Evolutionary conservation across 192 early-diverging fungal genomes (phyloP), one percentile per base, ranked within the genome.

Genomic region (Entomortierella lignicola): DNA sequence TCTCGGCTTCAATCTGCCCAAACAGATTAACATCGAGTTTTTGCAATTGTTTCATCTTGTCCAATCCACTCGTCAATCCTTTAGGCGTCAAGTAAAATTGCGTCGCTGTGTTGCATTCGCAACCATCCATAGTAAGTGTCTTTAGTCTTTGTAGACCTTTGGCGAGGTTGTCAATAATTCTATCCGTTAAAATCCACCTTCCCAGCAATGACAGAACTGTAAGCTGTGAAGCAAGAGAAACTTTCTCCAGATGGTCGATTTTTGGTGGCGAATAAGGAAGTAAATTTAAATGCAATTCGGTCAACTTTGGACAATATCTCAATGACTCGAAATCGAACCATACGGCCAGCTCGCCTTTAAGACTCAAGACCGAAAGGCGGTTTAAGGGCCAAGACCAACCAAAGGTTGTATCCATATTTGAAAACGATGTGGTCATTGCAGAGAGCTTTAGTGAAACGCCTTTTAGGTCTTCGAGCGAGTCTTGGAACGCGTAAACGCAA

Each of bases 321-420:
- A 79, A 39, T 1, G 75, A 79, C 30, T 69, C 54, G 26, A 79
- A 13, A 32, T 79, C 68, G 17, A 79, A 79, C 66, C 62, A 70
- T 21, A 37, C 48, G 1, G 68, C 75, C 6, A 79, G 29, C 39
- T 79, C 75, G 7, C 75, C 75, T 20, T 55, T 34, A 1, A 79
- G 66, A 41, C 48, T 63, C 27, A 79, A 21, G 2, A 51, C 39
- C 0, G 56, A 31, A 20, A 79, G 27, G 17, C 37, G 66, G 6
- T 37, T n/a, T 12, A 79, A 27, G 15, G 61, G 54, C 75, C 68
- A 70, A 0, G 67, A 34, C 75, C 66, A 79, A 8, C 75, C 75
- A 55, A 79, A 79, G 0, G 34, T 53, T n/a, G 55, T 50, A 5
- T 63, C 47, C 17, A 10, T n/a, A 20, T 60, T 55, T 31, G 63